Evolutionary conservation across 495 filamentous ascomycete species (phyloP), one percentile per base, ranked within the genome.

Genomic region (Aspergillus indologenus): DNA sequence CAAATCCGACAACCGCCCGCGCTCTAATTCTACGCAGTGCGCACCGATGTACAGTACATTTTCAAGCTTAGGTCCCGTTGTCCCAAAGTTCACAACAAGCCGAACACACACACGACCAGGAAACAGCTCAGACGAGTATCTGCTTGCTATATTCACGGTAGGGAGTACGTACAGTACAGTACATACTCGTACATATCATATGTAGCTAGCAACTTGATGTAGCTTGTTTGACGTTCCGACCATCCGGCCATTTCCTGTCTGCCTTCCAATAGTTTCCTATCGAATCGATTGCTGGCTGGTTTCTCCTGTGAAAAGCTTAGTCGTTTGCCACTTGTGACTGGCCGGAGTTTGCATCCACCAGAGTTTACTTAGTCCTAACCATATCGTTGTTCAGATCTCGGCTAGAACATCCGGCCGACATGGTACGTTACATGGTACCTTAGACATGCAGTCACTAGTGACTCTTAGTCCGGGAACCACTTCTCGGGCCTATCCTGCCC

Each of bases 361-460:
- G 34, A 40, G 34, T 40, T 11, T 40, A 40, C 34, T 40, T 40
- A 40, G 34, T 40, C 34, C 48, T 51, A 51, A 51, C 48, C 48
- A 29, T 26, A 51, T 51, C 48, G 48, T 51, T 29, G 48, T 24
- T 51, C 23, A 51, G 48, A 51, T 51, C 48, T 51, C 48, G 48
- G 48, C 29, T 26, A 29, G 48, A 51, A 51, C 17, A 51, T 51
- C 48, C 48, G 48, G 48, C 34, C 7, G 34, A 17, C 48, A 51
- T 51, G 48, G 48, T 51, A 51, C 22, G 48, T 51, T 51, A 51
- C 48, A 31, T 51, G 21, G 48, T 26, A 51, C 48, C 48, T 31
- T 47, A 29, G 48, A 50, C 23, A 50, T 50, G 48, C 48, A 50
- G 22, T 50, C 20, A 48, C 48, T 50, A 29, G 22, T 29, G 14